Base-by-base conservation (phyloP, 2,329 filamentous ascomycete genomes). In the Ophiostoma triangulosporum region DNA sequence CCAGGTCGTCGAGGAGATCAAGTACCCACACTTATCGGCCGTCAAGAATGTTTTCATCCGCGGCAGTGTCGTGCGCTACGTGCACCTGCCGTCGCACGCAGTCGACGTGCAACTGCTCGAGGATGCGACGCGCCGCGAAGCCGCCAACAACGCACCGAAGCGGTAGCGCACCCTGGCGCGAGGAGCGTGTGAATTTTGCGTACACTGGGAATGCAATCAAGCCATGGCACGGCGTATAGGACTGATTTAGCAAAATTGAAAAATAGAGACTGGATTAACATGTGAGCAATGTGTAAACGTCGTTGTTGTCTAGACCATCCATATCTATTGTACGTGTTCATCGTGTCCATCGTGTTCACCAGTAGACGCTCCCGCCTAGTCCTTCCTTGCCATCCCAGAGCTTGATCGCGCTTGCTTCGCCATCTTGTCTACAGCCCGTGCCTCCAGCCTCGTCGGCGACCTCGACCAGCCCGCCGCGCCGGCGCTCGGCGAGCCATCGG, bases 41-140 rank as follows among this genome's bases (percentile, higher is more conserved):
- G 89, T 95, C 60, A 95, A 94, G 73, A 95, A 95, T 65, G 88
- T 95, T 70, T 96, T 96, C 66, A 95, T 96, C 64, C 80, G 90
- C 63, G 90, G 90, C 31, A 94, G 87, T 54, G 90, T 95, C 45
- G 90, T 96, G 59, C 78, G 90, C 62, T 96, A 96, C 64, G 88
- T 96, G 50, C 88, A 96, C 68, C 73, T 96, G 50, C 89, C 90
- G 0, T 83, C 84, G 7, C 78, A 75, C 27, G 84, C 86, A 43
- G 89, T 96, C 36, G 90, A 96, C 65, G 84, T 89, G 26, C 84
- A 87, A 32, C 69, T 96, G 58, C 70, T 96, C 57, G 90, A 96
- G 72, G 90, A 96, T 72, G 90, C 90, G 20, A 95, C 88, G 56
- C 80, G 88, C 68, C 83, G 88, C 80, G 77, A 81, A 69, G 77